phyloP scores from a whole-genome alignment of 2,329 filamentous ascomycete genomes.

The Aureobasidium sp. region DNA sequence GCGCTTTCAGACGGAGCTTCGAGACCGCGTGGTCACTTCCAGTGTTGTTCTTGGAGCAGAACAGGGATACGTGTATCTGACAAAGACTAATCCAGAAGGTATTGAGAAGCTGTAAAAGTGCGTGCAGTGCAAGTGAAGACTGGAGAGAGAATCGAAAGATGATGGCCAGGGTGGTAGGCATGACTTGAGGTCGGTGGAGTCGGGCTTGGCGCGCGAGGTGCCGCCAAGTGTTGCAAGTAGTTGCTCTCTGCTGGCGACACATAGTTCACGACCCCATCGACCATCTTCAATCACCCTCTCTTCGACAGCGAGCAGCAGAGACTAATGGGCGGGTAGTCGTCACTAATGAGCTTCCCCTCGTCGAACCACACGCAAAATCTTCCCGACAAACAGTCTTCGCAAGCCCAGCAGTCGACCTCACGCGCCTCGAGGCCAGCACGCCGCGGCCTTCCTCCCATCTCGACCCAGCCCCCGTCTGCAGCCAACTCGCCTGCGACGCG shows the following conservation, averaged over 20 bases:
- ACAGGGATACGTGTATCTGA: not conserved
- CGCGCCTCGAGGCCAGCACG: conserved; percentile 30
- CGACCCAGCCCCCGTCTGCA: conserved; percentile 41
- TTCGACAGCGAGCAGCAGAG: conserved; percentile 13
- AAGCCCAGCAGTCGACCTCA: conserved; percentile 43
- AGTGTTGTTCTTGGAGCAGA: not conserved
- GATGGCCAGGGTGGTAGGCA: not conserved
- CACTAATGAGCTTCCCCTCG: conserved; percentile 50
- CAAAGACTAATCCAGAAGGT: not conserved
- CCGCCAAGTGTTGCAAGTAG: not conserved
- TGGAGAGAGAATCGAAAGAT: not conserved
- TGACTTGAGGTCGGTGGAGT: not conserved
- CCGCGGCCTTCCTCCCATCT: conserved; percentile 52
- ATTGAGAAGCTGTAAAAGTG: not conserved
- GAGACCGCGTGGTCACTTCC: not conserved
- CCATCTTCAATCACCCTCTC: not conserved
- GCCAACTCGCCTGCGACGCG: conserved; percentile 37
- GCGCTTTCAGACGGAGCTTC: not conserved
- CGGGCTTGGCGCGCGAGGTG: not conserved
- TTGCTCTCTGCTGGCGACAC: conserved; percentile 2
- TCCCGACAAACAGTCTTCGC: conserved; percentile 35
- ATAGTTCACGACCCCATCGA: not conserved
- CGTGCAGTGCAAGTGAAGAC: not conserved
- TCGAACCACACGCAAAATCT: conserved; percentile 27
- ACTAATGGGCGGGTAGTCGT: conserved; percentile 26